Base-by-base conservation (phyloP, 2,329 filamentous ascomycete species). In the Aspergillus ruber region DNA sequence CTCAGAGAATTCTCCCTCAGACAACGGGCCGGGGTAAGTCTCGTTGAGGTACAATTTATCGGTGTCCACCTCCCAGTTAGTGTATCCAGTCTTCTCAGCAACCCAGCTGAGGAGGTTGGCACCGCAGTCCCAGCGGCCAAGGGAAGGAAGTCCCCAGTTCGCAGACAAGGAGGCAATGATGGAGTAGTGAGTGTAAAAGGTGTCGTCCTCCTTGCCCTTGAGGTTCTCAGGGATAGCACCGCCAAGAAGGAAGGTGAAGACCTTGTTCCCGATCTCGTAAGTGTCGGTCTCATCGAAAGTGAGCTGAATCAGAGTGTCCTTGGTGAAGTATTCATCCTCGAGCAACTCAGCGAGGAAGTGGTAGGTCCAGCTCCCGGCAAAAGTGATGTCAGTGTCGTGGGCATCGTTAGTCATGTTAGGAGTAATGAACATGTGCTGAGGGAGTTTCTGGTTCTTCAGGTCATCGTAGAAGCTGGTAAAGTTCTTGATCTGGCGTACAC, bases 241-340 rank as follows among this genome's bases (percentile, higher is more conserved):
- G n/a, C 88, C 88, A 1, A 94, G 72, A 0, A 93, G 76, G 54
- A 93, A 76, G 51, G 74, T 81, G 50, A 86, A 78, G 50, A 93
- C 76, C 32, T 76, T 75, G 76, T 91, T 93, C 56, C 79, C 78
- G 23, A 74, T 71, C 12, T 74, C 69, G 67, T 90, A 89, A 8
- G 79, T 82, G 57, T 85, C 79, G 67, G 84, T 88, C 71, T 93
- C 88, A 55, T 94, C 88, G 60, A 88, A 93, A n/a, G 83, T 90
- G 51, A 93, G 67, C 5, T 91, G 72, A n/a, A 93, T 78, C 1
- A 91, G 77, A 0, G 87, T 91, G 60, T 86, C 81, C 36, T 86
- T 72, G 79, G 85, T 87, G 69, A 93, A 91, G 55, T 84, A 78
- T 42, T 74, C 69, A 69, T 93, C 77, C 25, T 76, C 65, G 6